Conservation (phyloP, 1,139 yeast species). For the Hanseniaspora sp. region DNA sequence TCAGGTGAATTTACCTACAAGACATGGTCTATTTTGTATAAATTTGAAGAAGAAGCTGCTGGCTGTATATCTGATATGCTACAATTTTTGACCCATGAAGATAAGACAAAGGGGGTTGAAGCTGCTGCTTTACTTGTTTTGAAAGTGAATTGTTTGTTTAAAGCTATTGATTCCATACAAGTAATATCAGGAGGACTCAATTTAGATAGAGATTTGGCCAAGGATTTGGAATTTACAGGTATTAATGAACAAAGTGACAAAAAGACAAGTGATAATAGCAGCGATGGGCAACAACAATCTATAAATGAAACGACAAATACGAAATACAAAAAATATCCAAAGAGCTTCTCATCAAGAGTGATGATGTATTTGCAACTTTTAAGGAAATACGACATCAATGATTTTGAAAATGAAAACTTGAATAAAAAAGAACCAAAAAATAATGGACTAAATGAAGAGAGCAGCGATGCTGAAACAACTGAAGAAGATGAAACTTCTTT, state of each 20-base stretch:
- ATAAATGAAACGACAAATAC: background rate
- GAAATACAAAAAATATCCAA: constrained; percentile 63
- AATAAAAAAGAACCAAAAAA: background rate
- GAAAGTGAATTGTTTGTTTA: constrained; percentile 65
- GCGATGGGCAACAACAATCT: constrained; percentile 6
- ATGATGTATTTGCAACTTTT: constrained; percentile 68
- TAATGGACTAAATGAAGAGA: background rate
- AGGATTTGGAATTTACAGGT: constrained; percentile 12
- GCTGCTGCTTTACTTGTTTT: constrained; percentile 67
- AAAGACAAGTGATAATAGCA: constrained; percentile 15
- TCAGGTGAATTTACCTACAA: constrained; percentile 61
- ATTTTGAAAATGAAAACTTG: constrained; percentile 22
- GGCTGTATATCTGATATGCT: constrained; percentile 87
- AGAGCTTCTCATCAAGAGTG: constrained; percentile 68
- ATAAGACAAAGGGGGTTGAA: constrained; percentile 56
- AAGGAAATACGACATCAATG: constrained; percentile 40
- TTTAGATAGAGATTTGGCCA: constrained; percentile 15
- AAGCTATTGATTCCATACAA: constrained; percentile 54
- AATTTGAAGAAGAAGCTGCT: constrained; percentile 88
- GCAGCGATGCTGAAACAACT: background rate
- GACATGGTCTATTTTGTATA: constrained; percentile 81
- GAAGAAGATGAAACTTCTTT: constrained; percentile 18
- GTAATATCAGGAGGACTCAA: constrained; percentile 9
- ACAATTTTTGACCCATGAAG: constrained; percentile 67
- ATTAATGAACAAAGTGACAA: constrained; percentile 13